These are phyloP conservation scores for Aspergillus carbonarius DNA, from an alignment of 2,329 filamentous ascomycete species.

Conservation along the genomic window DNA sequence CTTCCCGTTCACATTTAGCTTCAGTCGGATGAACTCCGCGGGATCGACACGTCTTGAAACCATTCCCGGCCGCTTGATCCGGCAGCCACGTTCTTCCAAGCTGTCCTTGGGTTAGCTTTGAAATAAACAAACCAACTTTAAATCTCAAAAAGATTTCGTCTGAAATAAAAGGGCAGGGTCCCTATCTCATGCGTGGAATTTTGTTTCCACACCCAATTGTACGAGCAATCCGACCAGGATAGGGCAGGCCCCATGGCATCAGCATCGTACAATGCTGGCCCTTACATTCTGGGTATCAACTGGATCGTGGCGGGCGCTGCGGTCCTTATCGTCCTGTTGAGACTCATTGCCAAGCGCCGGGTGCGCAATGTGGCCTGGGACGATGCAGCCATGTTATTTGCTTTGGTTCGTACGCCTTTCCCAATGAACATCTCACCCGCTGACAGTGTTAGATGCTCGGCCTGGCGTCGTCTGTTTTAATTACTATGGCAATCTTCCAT, in stretches of 20 bases:
- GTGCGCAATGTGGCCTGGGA: constrained; percentile 9
- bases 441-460: neutral
- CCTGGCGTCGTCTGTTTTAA: neutral
- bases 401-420: constrained; percentile 3
- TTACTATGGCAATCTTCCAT: neutral
- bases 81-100: neutral
- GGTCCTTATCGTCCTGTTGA: neutral
- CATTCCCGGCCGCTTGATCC: neutral
- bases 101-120: neutral
- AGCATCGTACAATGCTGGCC: neutral
- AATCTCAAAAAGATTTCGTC: neutral
- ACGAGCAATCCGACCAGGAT: neutral
- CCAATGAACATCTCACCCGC: neutral
- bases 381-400: constrained; percentile 8
- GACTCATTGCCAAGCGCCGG: constrained; percentile 6
- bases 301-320: neutral
- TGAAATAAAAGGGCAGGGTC: neutral
- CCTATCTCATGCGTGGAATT: neutral
- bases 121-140: neutral
- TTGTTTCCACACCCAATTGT: neutral
- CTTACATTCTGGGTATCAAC: neutral
- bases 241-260: neutral
- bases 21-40: neutral
- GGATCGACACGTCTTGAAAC: neutral
- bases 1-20: neutral